A percentile compares a stretch with the other conserved stretches of the same genome.
Evolutionary conservation across 805 yeast genomes (phyloP).

Genomic region (Teunomyces kruisii): DNA sequence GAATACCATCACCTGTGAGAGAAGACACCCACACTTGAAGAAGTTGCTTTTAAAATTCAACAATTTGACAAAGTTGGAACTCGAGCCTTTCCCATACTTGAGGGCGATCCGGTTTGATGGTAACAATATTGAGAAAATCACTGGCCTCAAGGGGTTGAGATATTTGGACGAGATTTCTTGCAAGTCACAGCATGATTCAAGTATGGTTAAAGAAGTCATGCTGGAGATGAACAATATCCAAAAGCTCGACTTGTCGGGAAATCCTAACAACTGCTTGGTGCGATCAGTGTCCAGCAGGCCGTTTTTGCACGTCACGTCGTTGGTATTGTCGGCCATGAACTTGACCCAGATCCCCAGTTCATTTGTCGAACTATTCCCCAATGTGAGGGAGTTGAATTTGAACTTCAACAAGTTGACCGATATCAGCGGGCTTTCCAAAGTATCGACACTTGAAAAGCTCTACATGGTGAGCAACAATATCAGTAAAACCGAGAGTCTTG

Average conservation of each 20-base stretch:
- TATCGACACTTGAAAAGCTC: conserved; percentile 38
- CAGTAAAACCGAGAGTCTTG: conserved; percentile 28
- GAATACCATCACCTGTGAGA: conserved; percentile 16
- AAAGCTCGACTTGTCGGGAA: conserved; percentile 43
- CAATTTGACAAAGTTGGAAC: conserved; percentile 28
- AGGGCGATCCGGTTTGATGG: conserved; percentile 49
- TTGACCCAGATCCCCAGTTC: conserved; percentile 36
- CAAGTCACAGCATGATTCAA: conserved; percentile 30
- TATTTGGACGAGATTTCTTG: conserved; percentile 44
- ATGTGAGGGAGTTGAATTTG: conserved; percentile 47
- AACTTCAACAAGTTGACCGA: conserved; percentile 48
- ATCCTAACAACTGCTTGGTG: conserved; percentile 15
- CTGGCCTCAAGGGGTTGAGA: conserved; percentile 27
- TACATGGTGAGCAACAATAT: conserved; percentile 48
- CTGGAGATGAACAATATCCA: conserved; percentile 18
- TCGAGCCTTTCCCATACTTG: conserved; percentile 35
- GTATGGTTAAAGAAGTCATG: conserved; percentile 16
- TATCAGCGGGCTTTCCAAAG: conserved; percentile 29
- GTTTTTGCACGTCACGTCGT: conserved; percentile 36
- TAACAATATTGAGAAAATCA: conserved; percentile 26
- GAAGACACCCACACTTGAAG: conserved; percentile 30
- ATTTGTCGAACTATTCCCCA: conserved; percentile 43
- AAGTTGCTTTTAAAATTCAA: conserved; percentile 41
- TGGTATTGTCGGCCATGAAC: conserved; percentile 50
- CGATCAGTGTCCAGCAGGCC: conserved; percentile 8